A percentile compares a stretch with the other conserved stretches of the same genome.
Conservation (phyloP, 164 flowering plant genomes). For the Magnolia sinica region DNA sequence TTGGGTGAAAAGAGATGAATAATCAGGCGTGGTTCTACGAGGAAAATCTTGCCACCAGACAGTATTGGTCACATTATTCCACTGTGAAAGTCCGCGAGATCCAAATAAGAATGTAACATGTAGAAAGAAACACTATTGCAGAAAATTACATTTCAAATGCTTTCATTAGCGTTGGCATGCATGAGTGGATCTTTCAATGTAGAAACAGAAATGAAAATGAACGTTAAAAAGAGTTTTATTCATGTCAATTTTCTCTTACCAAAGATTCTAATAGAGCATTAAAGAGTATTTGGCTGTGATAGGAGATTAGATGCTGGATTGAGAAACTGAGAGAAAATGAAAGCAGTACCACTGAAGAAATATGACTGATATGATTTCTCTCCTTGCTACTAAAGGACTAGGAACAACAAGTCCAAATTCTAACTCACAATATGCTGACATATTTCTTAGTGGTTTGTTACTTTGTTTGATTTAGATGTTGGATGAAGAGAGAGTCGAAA, state of each 20-base stretch:
- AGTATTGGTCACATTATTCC: conserved; percentile 82
- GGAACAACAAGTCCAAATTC: too few relatives aligned
- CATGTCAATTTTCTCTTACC: neutral
- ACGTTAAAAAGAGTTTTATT: neutral
- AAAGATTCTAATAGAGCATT: too few relatives aligned
- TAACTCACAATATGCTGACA: neutral
- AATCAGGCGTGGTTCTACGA: conserved; percentile 43
- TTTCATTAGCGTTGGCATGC: too few relatives aligned
- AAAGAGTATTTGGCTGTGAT: neutral
- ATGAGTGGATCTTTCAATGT: too few relatives aligned
- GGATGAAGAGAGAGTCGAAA: neutral
- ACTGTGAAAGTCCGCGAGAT: conserved; percentile 44
- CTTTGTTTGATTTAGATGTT: neutral
- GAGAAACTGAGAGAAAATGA: too few relatives aligned
- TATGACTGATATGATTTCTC: neutral
- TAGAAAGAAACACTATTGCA: neutral
- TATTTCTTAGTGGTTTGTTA: neutral
- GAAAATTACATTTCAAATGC: too few relatives aligned
- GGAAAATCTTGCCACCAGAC: conserved; percentile 99
- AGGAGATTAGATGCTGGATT: neutral
- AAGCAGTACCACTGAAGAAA: too few relatives aligned
- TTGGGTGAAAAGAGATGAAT: conserved; percentile 52
- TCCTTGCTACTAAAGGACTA: neutral
- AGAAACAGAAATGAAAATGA: neutral
- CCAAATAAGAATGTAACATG: neutral